phyloP scores from a whole-genome alignment of 371 early-diverging fungal species.

The Mortierella sp. region DNA sequence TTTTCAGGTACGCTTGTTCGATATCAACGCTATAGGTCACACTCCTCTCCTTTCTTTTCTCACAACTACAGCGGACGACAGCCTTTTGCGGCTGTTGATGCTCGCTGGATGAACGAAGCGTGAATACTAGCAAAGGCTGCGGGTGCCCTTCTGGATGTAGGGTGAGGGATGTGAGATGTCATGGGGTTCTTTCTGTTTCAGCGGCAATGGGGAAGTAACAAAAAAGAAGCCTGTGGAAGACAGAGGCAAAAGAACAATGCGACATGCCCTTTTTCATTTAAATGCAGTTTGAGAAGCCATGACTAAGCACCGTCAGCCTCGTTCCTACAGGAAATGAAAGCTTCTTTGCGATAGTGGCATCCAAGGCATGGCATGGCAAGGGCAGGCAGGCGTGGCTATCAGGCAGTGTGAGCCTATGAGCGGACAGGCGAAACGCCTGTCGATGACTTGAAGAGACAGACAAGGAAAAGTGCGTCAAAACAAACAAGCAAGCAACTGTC shows the following conservation, averaged over 20 bases:
- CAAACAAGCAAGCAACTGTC: no score
- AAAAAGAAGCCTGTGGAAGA: no score
- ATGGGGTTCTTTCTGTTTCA: not conserved
- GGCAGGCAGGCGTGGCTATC: not conserved
- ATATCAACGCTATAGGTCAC: no score
- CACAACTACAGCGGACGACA: no score
- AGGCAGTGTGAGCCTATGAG: not conserved
- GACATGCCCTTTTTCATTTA: no score
- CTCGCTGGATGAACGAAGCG: not conserved
- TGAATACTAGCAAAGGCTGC: no score
- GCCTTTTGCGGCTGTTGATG: no score
- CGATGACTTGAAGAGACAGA: no score
- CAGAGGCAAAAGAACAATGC: no score
- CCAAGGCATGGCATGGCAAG: not conserved
- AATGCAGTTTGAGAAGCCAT: not conserved
- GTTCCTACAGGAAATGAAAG: not conserved
- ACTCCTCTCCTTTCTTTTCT: no score
- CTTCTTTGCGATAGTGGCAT: not conserved
- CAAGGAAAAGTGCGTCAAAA: not conserved
- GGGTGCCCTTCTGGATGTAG: no score
- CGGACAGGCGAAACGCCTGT: constrained; percentile 6
- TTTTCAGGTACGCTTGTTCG: no score
- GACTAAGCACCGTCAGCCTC: not conserved
- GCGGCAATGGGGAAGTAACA: not conserved
- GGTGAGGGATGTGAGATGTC: not conserved